These are phyloP conservation scores for Chalara sp. DNA, from an alignment of 2,329 filamentous ascomycete species.

Conservation along the genomic window DNA sequence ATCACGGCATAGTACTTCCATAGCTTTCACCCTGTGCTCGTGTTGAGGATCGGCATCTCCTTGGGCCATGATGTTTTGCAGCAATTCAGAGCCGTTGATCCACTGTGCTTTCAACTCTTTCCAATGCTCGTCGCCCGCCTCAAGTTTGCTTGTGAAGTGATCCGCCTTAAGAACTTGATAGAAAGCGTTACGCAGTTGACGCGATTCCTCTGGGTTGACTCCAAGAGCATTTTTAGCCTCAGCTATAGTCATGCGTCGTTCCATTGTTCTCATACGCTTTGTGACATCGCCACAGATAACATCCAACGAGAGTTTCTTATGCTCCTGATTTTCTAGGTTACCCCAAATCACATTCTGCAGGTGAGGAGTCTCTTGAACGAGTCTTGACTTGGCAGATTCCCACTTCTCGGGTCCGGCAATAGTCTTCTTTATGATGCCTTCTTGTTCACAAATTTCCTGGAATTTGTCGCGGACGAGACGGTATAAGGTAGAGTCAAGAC, in stretches of 20 bases:
- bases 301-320: constrained; percentile 65
- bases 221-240: constrained; percentile 68
- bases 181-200: constrained; percentile 59
- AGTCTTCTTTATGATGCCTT: constrained; percentile 68
- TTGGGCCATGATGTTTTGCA: constrained; percentile 47
- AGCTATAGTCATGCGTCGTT: constrained; percentile 61
- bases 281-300: constrained; percentile 77
- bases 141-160: constrained; percentile 66
- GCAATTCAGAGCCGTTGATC: constrained; percentile 50
- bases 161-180: constrained; percentile 58
- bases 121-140: constrained; percentile 67
- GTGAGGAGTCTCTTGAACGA: constrained; percentile 58
- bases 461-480: constrained; percentile 59
- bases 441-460: constrained; percentile 60
- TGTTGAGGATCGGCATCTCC: constrained; percentile 46
- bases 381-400: constrained; percentile 61
- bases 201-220: constrained; percentile 61
- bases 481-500: constrained; percentile 58
- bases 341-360: constrained; percentile 56
- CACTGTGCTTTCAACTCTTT: constrained; percentile 61
- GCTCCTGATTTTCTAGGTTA: constrained; percentile 49
- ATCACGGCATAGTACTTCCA: constrained; percentile 68
- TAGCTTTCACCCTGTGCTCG: constrained; percentile 50
- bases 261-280: constrained; percentile 64
- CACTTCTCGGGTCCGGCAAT: constrained; percentile 65